Percentiles rank a stretch among this genome's conserved stretches.
These are phyloP conservation scores for Aspergillus sp. DNA, from an alignment of 2,329 filamentous ascomycete species.

Conservation along the genomic window DNA sequence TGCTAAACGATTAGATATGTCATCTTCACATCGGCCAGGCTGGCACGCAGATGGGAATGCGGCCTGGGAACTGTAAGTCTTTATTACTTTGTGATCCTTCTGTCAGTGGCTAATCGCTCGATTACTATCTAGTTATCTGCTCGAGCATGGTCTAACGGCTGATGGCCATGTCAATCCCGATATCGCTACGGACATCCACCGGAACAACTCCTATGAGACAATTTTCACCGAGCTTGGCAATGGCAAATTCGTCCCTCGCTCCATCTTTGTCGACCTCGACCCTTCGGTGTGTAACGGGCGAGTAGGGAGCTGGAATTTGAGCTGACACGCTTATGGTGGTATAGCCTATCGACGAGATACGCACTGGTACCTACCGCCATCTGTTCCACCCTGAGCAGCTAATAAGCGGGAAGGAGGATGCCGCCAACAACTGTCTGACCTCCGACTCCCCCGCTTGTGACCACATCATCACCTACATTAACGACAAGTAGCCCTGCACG, in stretches of 20 bases:
- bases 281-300: constrained; percentile 55
- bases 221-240: constrained; percentile 68
- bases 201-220: constrained; percentile 64
- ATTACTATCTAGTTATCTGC: constrained; percentile 58
- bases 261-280: constrained; percentile 70
- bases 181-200: constrained; percentile 55
- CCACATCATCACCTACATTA: no score
- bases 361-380: constrained; percentile 64
- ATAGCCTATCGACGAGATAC: constrained; percentile 68
- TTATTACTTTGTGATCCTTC: constrained; percentile 33
- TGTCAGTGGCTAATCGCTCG: neutral
- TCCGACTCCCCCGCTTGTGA: no score
- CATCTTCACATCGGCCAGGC: constrained; percentile 72
- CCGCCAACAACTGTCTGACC: constrained; percentile 66
- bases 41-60: constrained; percentile 70
- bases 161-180: constrained; percentile 65
- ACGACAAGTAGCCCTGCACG: no score
- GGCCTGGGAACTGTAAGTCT: constrained; percentile 69
- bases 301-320: neutral
- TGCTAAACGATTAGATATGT: constrained; percentile 55
- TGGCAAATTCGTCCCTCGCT: constrained; percentile 70
- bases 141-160: constrained; percentile 66
- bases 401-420: constrained; percentile 71
- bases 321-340: constrained; percentile 16
- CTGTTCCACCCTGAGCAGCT: constrained; percentile 70